phyloP scores from a whole-genome alignment of 371 early-diverging fungal species.

The Mortierella sp. region DNA sequence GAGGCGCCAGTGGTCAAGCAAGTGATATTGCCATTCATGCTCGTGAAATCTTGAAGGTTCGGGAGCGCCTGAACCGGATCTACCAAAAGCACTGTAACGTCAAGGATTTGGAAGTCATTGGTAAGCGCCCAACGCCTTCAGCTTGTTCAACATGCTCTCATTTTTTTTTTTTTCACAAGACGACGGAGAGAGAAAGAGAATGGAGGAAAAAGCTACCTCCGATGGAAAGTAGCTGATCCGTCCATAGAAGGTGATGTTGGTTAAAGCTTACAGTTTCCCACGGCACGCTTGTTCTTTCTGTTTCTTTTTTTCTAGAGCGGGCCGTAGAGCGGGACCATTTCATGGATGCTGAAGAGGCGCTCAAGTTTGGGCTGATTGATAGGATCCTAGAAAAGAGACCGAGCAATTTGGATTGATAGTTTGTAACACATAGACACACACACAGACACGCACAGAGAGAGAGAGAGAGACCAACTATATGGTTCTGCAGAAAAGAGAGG shows the following conservation, averaged over 20 bases:
- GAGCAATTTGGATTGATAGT: too few species aligned
- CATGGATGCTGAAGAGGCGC: slow-evolving; percentile 93
- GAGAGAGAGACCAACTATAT: too few species aligned
- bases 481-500: too few species aligned
- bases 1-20: slow-evolving; percentile 97
- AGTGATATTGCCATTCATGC: slow-evolving; percentile 98
- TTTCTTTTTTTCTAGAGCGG: slow-evolving; percentile 62
- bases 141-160: background rate
- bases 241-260: background rate
- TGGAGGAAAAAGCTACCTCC: background rate
- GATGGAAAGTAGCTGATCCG: background rate
- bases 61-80: slow-evolving; percentile 88
- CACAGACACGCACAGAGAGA: too few species aligned
- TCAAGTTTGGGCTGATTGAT: slow-evolving; percentile 94
- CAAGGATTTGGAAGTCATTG: slow-evolving; percentile 83
- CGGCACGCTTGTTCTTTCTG: background rate
- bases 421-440: too few species aligned
- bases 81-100: slow-evolving; percentile 89
- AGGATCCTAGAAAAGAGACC: slow-evolving; percentile 76
- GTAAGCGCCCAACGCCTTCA: slow-evolving; percentile 56
- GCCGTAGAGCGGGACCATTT: slow-evolving; percentile 96
- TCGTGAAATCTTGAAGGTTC: slow-evolving; percentile 90
- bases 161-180: slow-evolving; percentile 1
- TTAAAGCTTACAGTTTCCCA: background rate
- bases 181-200: background rate